Base-by-base conservation (phyloP, 2,329 filamentous ascomycete genomes). In the Hymenotorrendiella dingleyae region DNA sequence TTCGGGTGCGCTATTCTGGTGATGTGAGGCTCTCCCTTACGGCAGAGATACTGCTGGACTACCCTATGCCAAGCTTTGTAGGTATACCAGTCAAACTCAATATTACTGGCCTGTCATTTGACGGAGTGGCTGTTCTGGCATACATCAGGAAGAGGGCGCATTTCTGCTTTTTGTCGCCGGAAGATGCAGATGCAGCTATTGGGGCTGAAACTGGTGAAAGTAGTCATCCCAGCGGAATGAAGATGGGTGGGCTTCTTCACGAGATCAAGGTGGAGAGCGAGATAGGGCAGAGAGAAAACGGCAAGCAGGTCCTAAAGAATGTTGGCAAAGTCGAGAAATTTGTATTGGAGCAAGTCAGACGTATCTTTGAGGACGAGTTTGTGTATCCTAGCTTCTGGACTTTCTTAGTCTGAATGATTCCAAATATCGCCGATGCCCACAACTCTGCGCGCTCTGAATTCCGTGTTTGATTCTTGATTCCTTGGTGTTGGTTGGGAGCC, bases 311-410 rank as follows among this genome's bases (percentile, higher is more conserved):
- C 35, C 69, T 98, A 47, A 97, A 96, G 73, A 98, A 98, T 63
- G 91, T 98, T 37, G 91, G 93, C 46, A 98, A 98, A 72, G 93
- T 98, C 45, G 93, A 98, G 69, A 85, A 88, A 57, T 98, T 98
- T 63, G 88, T 98, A 43, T 73, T 98, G 46, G 91, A 97, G 63
- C 91, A 97, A 66, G 93, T 98, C 49, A 81, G 91, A 61, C 79
- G 89, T 59, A 97, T 98, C 56, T 97, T 98, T 59, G 93, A 98
- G 66, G 93, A 97, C 62, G 93, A 98, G 64, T 93, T 97, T 67
- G 90, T 97, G 49, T 97, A 94, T 67, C 93, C 93, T 33, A 96
- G 90, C 65, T 97, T 94, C 66, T 97, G 91, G 90, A 97, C 91
- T 1, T 96, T 97, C 64, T 69, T 98, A 56, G 83, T 97, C 33